Conservation (phyloP, 192 early-diverging fungal genomes). For the Linnemannia hyalina region DNA sequence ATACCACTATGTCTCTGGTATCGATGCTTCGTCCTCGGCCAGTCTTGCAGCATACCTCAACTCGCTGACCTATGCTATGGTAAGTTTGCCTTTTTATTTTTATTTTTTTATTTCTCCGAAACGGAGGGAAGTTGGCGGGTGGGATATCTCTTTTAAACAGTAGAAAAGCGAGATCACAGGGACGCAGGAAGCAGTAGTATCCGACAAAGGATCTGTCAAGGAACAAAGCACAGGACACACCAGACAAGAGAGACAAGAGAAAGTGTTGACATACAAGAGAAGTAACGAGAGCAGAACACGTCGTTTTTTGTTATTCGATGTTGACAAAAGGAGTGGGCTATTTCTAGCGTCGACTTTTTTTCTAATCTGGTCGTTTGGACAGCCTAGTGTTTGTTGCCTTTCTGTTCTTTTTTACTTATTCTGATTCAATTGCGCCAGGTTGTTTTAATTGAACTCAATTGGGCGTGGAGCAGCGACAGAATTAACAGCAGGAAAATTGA, state of each 20-base stretch:
- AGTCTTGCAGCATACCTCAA: slow-evolving; percentile 98
- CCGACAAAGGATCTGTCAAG: neutral
- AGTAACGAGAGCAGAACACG: neutral
- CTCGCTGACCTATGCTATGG: slow-evolving; percentile 92
- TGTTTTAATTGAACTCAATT: slow-evolving; percentile 6
- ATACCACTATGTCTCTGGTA: slow-evolving; percentile 84
- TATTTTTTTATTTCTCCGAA: neutral
- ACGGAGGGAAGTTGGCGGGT: neutral
- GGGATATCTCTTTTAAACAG: neutral
- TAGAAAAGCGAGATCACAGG: neutral
- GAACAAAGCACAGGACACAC: neutral
- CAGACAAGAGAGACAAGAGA: too few species aligned
- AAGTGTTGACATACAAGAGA: neutral
- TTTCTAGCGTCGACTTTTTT: neutral
- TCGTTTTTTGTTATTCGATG: neutral
- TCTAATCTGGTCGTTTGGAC: too few species aligned
- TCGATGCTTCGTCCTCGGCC: slow-evolving; percentile 93
- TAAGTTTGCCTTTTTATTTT: slow-evolving; percentile 38
- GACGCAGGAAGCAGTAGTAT: neutral
- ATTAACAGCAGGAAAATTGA: neutral
- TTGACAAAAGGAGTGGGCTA: neutral
- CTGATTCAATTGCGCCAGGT: slow-evolving; percentile 2
- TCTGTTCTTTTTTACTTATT: neutral
- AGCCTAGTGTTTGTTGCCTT: neutral
- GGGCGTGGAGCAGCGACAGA: neutral